phyloP scores from a whole-genome alignment of 2,329 filamentous ascomycete genomes.

The Magnaporthiopsis incrustans region DNA sequence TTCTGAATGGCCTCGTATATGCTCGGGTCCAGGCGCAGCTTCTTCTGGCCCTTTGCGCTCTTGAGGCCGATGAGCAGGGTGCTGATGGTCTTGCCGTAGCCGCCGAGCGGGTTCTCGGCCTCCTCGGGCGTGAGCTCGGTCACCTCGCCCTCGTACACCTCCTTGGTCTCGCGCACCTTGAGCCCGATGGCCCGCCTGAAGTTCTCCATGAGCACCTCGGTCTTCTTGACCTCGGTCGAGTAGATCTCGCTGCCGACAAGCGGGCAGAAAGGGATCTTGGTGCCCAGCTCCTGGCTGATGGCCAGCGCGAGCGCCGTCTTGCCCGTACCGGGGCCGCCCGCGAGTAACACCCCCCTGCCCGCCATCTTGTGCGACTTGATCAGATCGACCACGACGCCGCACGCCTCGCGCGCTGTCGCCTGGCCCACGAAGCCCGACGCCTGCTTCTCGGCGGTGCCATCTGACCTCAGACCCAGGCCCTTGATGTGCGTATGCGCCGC shows the following conservation, averaged over 20 bases:
- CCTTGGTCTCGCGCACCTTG: constrained; percentile 96
- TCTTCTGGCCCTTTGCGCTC: constrained; percentile 95
- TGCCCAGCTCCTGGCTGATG: constrained; percentile 93
- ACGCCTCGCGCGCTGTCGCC: constrained; percentile 83
- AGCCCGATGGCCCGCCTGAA: constrained; percentile 94
- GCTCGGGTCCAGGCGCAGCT: constrained; percentile 89
- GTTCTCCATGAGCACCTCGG: constrained; percentile 98
- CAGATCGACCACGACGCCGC: constrained; percentile 90
- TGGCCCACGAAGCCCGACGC: constrained; percentile 87
- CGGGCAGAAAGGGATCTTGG: constrained; percentile 96
- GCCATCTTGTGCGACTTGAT: constrained; percentile 98
- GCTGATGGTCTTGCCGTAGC: constrained; percentile 95
- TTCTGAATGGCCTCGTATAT: constrained; percentile 99
- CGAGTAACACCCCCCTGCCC: constrained; percentile 83
- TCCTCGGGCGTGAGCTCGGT: constrained; percentile 97
- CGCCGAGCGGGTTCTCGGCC: constrained; percentile 92
- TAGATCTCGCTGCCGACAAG: constrained; percentile 98
- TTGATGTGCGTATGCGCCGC: constrained; percentile 98
- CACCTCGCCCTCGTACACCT: constrained; percentile 98
- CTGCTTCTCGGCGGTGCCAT: constrained; percentile 77
- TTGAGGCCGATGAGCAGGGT: constrained; percentile 91
- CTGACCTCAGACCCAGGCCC: constrained; percentile 75
- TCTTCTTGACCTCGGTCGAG: constrained; percentile 98
- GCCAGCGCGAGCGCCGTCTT: constrained; percentile 95
- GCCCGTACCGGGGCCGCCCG: constrained; percentile 90